Percentiles rank a stretch among this genome's conserved stretches.
Evolutionary conservation across 352 stramenopile genomes (phyloP).

Genomic region (Blastocystis sp.): DNA sequence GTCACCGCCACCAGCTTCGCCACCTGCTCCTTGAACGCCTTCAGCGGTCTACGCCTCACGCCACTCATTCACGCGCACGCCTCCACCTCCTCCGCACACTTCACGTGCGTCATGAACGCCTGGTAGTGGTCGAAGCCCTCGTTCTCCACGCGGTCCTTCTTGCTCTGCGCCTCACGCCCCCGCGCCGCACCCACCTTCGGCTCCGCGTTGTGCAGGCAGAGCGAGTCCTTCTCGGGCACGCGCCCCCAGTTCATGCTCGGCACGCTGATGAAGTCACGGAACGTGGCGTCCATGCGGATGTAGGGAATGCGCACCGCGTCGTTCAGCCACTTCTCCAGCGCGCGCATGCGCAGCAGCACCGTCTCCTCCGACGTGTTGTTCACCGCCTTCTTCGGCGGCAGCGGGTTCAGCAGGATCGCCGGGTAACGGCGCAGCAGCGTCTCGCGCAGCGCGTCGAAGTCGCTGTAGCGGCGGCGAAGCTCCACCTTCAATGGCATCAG

Average conservation of each 20-base stretch:
- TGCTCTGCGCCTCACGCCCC: not conserved
- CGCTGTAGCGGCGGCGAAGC: conserved; percentile 64
- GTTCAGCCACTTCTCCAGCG: conserved; percentile 62
- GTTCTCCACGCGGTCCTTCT: conserved; percentile 61
- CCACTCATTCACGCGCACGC: not conserved
- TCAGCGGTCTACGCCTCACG: conserved; percentile 31
- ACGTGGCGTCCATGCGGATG: conserved; percentile 65
- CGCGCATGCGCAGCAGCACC: conserved; percentile 49
- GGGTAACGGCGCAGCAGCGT: conserved; percentile 56
- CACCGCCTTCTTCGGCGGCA: conserved; percentile 68
- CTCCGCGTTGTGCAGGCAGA: conserved; percentile 48
- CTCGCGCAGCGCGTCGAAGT: conserved; percentile 64
- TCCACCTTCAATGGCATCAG: conserved; percentile 59
- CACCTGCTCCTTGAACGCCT: conserved; percentile 68
- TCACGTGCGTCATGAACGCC: conserved; percentile 63
- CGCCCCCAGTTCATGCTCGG: conserved; percentile 56
- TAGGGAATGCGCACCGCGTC: conserved; percentile 58
- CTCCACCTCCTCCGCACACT: conserved; percentile 68
- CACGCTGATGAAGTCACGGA: conserved; percentile 62
- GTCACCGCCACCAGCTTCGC: conserved; percentile 33
- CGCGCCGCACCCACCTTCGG: not conserved
- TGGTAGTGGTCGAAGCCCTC: conserved; percentile 66
- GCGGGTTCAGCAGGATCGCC: conserved; percentile 54
- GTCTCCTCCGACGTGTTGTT: conserved; percentile 64
- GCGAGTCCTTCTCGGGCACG: conserved; percentile 46